These are phyloP conservation scores for Fusarium compactum DNA, from an alignment of 2,329 filamentous ascomycete species.

Conservation along the genomic window DNA sequence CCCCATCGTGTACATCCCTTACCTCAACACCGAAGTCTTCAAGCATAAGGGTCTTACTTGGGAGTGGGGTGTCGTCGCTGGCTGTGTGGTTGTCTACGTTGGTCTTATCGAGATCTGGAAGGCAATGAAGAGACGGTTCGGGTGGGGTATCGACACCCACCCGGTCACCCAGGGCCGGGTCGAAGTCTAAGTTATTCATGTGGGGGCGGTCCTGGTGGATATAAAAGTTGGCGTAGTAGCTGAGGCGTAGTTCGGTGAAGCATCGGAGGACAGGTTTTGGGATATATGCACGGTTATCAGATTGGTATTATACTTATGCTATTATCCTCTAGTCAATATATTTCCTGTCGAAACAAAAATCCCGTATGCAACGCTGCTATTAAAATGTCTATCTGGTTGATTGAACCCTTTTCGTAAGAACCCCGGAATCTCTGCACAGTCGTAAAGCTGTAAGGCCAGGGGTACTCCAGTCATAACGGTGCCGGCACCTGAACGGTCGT, in stretches of 20 bases:
- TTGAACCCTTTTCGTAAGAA: slow-evolving; percentile 36
- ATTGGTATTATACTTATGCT: slow-evolving; percentile 46
- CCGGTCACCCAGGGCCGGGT: slow-evolving; percentile 31
- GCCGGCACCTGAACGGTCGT: slow-evolving; percentile 37
- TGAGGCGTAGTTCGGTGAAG: slow-evolving; percentile 4
- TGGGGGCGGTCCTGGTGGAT: neutral
- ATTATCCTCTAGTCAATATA: slow-evolving; percentile 49
- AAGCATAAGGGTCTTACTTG: slow-evolving; percentile 76
- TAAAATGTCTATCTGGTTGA: slow-evolving; percentile 38
- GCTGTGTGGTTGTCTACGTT: slow-evolving; percentile 70
- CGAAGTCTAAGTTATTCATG: slow-evolving; percentile 32
- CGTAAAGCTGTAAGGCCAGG: slow-evolving; percentile 15
- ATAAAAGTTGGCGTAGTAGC: neutral
- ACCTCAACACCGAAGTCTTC: slow-evolving; percentile 74
- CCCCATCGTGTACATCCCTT: slow-evolving; percentile 75
- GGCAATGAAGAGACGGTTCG: slow-evolving; percentile 68
- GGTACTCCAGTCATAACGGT: slow-evolving; percentile 26
- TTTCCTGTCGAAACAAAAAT: slow-evolving; percentile 45
- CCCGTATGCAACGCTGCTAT: slow-evolving; percentile 34
- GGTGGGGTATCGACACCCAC: slow-evolving; percentile 50
- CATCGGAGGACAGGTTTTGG: slow-evolving; percentile 48
- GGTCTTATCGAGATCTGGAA: slow-evolving; percentile 77
- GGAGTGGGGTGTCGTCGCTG: slow-evolving; percentile 78
- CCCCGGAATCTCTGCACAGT: slow-evolving; percentile 22
- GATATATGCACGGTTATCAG: slow-evolving; percentile 44